A percentile compares a stretch with the other conserved stretches of the same genome.
Conservation (phyloP, 331 rosid species). For the Erythrophleum ivorense region DNA sequence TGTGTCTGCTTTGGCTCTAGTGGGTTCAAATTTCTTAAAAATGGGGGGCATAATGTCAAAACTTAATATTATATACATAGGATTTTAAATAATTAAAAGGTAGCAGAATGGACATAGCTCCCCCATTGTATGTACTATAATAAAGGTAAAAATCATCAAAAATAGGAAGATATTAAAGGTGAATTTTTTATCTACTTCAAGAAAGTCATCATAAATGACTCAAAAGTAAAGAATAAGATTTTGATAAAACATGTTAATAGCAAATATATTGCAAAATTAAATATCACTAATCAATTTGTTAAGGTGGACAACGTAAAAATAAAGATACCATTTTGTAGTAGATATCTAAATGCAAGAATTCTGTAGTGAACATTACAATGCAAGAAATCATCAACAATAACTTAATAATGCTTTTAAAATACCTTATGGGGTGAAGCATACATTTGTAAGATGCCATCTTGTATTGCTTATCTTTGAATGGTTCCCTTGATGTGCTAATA, state of each 20-base stretch:
- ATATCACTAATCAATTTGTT: background rate
- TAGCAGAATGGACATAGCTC: too few relatives aligned
- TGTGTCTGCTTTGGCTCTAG: too few relatives aligned
- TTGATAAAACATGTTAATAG: background rate
- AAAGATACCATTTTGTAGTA: background rate
- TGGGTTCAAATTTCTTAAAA: too few relatives aligned
- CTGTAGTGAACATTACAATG: background rate
- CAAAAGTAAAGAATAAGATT: too few relatives aligned
- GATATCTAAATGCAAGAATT: background rate
- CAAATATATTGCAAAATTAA: background rate
- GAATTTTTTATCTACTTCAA: background rate
- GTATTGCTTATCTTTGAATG: constrained; percentile 46
- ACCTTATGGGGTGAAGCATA: constrained; percentile 44
- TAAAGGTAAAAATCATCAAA: background rate
- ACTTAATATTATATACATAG: too few relatives aligned
- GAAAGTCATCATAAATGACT: background rate
- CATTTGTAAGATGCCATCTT: constrained; percentile 42
- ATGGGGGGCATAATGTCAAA: too few relatives aligned
- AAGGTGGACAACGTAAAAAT: background rate
- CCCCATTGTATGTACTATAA: too few relatives aligned
- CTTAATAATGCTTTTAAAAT: constrained; percentile 19
- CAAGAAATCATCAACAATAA: background rate
- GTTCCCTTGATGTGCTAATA: constrained; percentile 19
- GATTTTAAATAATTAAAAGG: too few relatives aligned
- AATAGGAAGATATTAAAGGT: background rate